These are phyloP conservation scores for Extremus antarcticus DNA, from an alignment of 495 filamentous ascomycete genomes.

Conservation along the genomic window DNA sequence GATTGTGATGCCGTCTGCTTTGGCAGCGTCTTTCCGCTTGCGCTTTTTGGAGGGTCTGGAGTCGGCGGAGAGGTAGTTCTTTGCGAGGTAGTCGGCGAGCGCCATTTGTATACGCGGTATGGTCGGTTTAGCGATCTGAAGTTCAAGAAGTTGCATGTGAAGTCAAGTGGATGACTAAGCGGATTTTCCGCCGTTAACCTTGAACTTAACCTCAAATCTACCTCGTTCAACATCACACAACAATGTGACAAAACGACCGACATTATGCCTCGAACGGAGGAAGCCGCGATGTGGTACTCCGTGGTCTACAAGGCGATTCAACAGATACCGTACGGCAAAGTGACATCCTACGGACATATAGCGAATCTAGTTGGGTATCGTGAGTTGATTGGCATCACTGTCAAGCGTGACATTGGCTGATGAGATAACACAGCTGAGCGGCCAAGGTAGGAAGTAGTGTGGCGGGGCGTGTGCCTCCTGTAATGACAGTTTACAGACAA, in stretches of 20 bases:
- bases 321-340: constrained; percentile 69
- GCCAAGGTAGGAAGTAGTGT: constrained; percentile 4
- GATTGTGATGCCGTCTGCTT: constrained; percentile 60
- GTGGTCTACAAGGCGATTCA: constrained; percentile 77
- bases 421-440: constrained; percentile 12
- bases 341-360: constrained; percentile 86
- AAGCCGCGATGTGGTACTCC: constrained; percentile 72
- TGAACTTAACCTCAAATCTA: not conserved
- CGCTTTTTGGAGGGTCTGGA: constrained; percentile 62
- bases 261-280: constrained; percentile 30
- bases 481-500: constrained; percentile 40
- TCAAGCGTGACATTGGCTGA: not conserved
- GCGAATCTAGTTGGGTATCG: constrained; percentile 68
- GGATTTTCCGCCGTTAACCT: not conserved
- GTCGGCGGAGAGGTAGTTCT: constrained; percentile 85
- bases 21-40: constrained; percentile 46
- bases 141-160: not conserved
- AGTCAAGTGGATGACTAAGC: not conserved
- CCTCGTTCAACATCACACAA: not conserved
- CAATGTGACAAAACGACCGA: not conserved
- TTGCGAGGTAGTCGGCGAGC: constrained; percentile 80
- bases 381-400: too few species aligned
- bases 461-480: not conserved
- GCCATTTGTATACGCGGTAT: constrained; percentile 30
- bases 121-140: not conserved